A percentile compares a stretch with the other conserved stretches of the same genome.
Evolutionary conservation across 176 grass and related monocot genomes (phyloP).

Genomic region (Carex cristatella): DNA sequence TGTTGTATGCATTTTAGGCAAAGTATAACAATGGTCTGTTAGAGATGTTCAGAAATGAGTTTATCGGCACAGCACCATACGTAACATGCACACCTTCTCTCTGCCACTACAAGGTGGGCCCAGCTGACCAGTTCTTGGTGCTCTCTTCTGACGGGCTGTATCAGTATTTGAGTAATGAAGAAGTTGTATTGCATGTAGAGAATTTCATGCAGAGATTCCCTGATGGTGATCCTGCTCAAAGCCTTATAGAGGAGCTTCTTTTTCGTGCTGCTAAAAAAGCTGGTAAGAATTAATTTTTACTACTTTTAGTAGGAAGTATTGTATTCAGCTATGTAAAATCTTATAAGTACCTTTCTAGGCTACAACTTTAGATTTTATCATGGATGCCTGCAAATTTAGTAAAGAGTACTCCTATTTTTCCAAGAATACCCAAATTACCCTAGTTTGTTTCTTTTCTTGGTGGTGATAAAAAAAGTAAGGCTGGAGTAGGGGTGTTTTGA

Average conservation of each 20-base stretch:
- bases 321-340: not conserved
- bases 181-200: slow-evolving; percentile 87
- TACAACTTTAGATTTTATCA: not conserved
- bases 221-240: slow-evolving; percentile 89
- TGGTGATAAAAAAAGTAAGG: not conserved
- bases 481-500: not conserved
- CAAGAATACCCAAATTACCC: not conserved
- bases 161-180: slow-evolving; percentile 87
- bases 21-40: slow-evolving; percentile 72
- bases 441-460: not conserved
- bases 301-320: not conserved
- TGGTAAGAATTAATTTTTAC: slow-evolving; percentile 39
- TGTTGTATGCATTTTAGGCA: slow-evolving; percentile 35
- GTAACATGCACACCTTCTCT: slow-evolving; percentile 75
- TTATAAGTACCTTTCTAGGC: not conserved
- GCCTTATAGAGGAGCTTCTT: slow-evolving; percentile 91
- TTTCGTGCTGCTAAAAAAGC: slow-evolving; percentile 81
- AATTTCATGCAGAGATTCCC: slow-evolving; percentile 88
- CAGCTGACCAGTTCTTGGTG: slow-evolving; percentile 73
- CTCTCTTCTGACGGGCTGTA: slow-evolving; percentile 94
- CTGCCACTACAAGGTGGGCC: slow-evolving; percentile 58
- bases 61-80: slow-evolving; percentile 60
- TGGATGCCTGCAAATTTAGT: not conserved
- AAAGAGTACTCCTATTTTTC: not conserved
- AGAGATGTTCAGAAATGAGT: slow-evolving; percentile 88